Conservation (phyloP, 208 protist genomes). For the Wallacemonas collosoma region DNA sequence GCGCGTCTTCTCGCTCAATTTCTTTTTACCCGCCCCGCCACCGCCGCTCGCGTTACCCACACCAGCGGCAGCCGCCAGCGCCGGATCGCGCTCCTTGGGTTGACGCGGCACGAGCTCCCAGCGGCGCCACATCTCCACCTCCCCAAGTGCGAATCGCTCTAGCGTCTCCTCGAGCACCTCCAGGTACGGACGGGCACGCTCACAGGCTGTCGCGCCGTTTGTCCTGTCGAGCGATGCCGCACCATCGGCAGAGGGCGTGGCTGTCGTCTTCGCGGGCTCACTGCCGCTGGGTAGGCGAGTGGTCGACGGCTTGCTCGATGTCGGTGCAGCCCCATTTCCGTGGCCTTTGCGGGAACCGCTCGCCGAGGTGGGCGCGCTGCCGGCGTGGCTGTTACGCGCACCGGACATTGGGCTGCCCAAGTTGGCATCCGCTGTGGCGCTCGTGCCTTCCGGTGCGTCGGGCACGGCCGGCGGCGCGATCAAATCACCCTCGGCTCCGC, state of each 20-base stretch:
- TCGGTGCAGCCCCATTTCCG: no score
- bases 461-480: background rate
- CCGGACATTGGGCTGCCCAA: background rate
- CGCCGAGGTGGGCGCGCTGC: background rate
- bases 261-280: constrained; percentile 15
- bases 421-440: background rate
- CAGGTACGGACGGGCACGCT: background rate
- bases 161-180: constrained; percentile 27
- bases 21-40: constrained; percentile 30
- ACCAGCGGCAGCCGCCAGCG: background rate
- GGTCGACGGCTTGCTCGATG: background rate
- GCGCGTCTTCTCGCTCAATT: constrained; percentile 37
- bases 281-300: background rate
- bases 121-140: constrained; percentile 60
- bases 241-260: background rate
- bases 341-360: constrained; percentile 9
- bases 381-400: background rate
- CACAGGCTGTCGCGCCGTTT: no score
- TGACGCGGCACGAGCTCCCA: constrained; percentile 55
- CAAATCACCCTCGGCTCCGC: constrained; percentile 17
- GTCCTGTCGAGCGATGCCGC: background rate
- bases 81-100: constrained; percentile 23
- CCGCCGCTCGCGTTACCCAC: constrained; percentile 6
- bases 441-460: background rate
- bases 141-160: constrained; percentile 41